Conservation (phyloP, 2,329 filamentous ascomycete genomes). For the Pyrenophora graminea region DNA sequence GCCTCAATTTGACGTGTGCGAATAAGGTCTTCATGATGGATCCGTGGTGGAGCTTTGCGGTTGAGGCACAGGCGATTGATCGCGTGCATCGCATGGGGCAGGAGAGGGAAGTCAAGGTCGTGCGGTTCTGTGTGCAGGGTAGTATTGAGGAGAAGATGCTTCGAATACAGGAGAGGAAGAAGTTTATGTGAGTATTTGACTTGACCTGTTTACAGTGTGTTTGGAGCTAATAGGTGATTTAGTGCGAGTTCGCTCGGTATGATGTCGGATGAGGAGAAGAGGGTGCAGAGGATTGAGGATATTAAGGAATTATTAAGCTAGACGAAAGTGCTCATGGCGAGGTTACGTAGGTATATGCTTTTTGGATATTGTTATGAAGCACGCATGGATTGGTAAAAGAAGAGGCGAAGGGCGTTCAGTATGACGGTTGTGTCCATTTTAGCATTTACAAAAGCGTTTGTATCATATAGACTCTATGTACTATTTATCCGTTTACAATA, state of each 20-base stretch:
- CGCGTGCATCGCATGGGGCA: conserved; percentile 98
- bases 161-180: conserved; percentile 90
- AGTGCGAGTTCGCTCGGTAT: conserved; percentile 94
- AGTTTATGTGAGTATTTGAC: conserved; percentile 74
- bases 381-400: too few relatives aligned
- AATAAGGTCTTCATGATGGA: conserved; percentile 98
- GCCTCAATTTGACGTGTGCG: conserved; percentile 87
- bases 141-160: conserved; percentile 97
- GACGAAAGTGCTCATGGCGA: neutral
- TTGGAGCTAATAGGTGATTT: conserved; percentile 36
- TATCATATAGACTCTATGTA: too few relatives aligned
- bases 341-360: too few relatives aligned
- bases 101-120: conserved; percentile 80
- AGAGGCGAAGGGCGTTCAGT: too few relatives aligned
- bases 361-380: too few relatives aligned
- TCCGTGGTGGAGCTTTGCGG: conserved; percentile 98
- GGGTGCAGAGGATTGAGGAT: conserved; percentile 86
- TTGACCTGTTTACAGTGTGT: too few relatives aligned
- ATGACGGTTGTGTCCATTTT: too few relatives aligned
- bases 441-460: too few relatives aligned
- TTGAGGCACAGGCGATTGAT: conserved; percentile 97
- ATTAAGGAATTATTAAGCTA: conserved; percentile 84
- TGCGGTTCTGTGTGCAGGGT: conserved; percentile 83
- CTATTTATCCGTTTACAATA: too few relatives aligned
- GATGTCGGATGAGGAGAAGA: conserved; percentile 94